Evolutionary conservation across 2,329 filamentous ascomycete species (phyloP), one percentile per base, ranked within the genome.

Genomic region (Bipolaris victoriae): DNA sequence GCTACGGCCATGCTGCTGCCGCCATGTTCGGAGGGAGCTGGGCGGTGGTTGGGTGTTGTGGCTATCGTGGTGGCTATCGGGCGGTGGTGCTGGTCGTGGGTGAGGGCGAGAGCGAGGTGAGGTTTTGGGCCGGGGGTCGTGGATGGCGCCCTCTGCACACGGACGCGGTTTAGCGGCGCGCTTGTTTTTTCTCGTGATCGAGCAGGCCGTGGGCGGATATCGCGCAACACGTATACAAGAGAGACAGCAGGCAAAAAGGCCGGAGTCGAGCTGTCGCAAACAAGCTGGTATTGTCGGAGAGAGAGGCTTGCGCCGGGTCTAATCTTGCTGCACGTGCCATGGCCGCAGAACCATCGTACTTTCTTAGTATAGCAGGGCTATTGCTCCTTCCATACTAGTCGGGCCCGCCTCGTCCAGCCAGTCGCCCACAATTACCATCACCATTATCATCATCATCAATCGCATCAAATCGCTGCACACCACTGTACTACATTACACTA

Each of bases 1-100:
- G 54, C 69, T 69, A 69, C 66, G 60, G 68, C 63, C 71, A 73
- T 75, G 63, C 62, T 69, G 70, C 60, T 62, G 68, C 49, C 60
- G 67, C 66, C 70, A 72, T 74, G 29, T 64, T 70, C 60, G 55
- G 58, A n/a, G 54, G 52, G 40, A 45, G 53, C 39, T 31, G 29
- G 29, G 10, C 10, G 29, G 10, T 10, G 29, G 29, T 31, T 31
- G 29, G 29, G 29, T 31, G 29, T 31, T 10, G 29, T 31, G 29
- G 29, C 29, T 31, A 31, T 13, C 10, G 29, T 31, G 10, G 29
- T 31, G 29, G 29, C 29, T 31, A 31, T 31, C 29, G 29, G 29
- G 29, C 11, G 29, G 10, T 31, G 29, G 10, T 11, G 10, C 3
- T 31, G 10, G 10, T 3, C 29, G 29, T 11, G 29, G 29, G 29